Evolutionary conservation across 768 basidiomycete species (phyloP).

Genomic region (Neoboletus subvelutipes): DNA sequence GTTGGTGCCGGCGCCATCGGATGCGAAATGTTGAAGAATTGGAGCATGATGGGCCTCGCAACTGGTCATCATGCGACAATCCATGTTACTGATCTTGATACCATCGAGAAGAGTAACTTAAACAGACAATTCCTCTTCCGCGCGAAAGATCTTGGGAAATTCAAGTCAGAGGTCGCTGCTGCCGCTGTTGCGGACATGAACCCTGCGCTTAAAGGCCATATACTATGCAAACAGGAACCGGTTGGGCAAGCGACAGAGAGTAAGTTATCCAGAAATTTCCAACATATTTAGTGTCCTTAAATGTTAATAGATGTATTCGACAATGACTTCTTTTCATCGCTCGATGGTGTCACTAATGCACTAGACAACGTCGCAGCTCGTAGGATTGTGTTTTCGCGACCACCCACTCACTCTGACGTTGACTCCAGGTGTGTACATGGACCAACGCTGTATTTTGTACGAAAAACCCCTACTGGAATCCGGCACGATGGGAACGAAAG

Average conservation of each 20-base stretch:
- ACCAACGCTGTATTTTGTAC: constrained; percentile 95
- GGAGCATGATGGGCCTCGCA: constrained; percentile 97
- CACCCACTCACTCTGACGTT: constrained; percentile 1
- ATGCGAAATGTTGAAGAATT: constrained; percentile 99
- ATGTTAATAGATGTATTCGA: constrained; percentile 70
- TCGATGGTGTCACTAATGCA: constrained; percentile 97
- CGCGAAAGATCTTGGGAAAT: constrained; percentile 92
- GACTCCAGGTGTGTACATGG: constrained; percentile 90
- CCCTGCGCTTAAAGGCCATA: constrained; percentile 82
- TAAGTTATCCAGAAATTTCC: constrained; percentile 39
- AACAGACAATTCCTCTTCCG: constrained; percentile 99
- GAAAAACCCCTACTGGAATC: constrained; percentile 95
- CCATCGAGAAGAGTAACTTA: constrained; percentile 98
- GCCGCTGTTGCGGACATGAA: constrained; percentile 95
- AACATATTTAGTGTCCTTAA: constrained; percentile 13
- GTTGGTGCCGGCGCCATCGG: constrained; percentile 99
- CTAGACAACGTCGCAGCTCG: constrained; percentile 96
- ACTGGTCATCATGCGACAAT: constrained; percentile 77
- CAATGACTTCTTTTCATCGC: constrained; percentile 79
- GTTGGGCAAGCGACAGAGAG: constrained; percentile 93
- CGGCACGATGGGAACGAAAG: constrained; percentile 97
- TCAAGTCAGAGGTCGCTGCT: constrained; percentile 94
- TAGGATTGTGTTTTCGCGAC: constrained; percentile 39
- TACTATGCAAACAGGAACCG: constrained; percentile 85
- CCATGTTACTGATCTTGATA: constrained; percentile 95